These are phyloP conservation scores for Amanita muscaria DNA, from an alignment of 768 basidiomycete genomes.

Conservation along the genomic window DNA sequence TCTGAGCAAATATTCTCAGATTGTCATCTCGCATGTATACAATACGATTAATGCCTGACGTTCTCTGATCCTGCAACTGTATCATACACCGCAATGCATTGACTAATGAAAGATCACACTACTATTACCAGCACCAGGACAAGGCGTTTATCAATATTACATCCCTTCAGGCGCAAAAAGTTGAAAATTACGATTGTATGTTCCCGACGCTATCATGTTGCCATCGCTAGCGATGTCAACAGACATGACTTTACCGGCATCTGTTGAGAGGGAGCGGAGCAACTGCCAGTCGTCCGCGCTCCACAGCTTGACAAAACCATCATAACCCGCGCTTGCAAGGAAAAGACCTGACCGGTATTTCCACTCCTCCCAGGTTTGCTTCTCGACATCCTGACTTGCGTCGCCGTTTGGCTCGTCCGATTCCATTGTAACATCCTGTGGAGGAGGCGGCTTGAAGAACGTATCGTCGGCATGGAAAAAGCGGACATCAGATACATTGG, in stretches of 20 bases:
- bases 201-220: slow-evolving; percentile 78
- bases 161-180: slow-evolving; percentile 71
- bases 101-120: background rate
- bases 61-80: slow-evolving; percentile 21
- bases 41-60: slow-evolving; percentile 10
- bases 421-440: slow-evolving; percentile 37
- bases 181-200: slow-evolving; percentile 92
- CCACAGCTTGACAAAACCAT: slow-evolving; percentile 94
- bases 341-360: slow-evolving; percentile 83
- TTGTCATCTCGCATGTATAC: slow-evolving; percentile 13
- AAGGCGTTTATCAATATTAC: background rate
- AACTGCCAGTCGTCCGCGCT: slow-evolving; percentile 97
- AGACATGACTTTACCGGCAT: slow-evolving; percentile 98
- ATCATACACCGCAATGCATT: slow-evolving; percentile 19
- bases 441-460: slow-evolving; percentile 32
- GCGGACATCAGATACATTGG: slow-evolving; percentile 89
- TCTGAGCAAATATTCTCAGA: slow-evolving; percentile 19
- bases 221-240: slow-evolving; percentile 86
- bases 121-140: background rate
- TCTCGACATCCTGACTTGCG: slow-evolving; percentile 29
- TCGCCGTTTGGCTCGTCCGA: slow-evolving; percentile 42
- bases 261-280: slow-evolving; percentile 79
- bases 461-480: slow-evolving; percentile 75
- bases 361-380: slow-evolving; percentile 54
- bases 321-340: slow-evolving; percentile 90